Evolutionary conservation across 2,329 filamentous ascomycete genomes (phyloP), one percentile per base, ranked within the genome.

Genomic region (Teratosphaeria pseudoeucalypti): DNA sequence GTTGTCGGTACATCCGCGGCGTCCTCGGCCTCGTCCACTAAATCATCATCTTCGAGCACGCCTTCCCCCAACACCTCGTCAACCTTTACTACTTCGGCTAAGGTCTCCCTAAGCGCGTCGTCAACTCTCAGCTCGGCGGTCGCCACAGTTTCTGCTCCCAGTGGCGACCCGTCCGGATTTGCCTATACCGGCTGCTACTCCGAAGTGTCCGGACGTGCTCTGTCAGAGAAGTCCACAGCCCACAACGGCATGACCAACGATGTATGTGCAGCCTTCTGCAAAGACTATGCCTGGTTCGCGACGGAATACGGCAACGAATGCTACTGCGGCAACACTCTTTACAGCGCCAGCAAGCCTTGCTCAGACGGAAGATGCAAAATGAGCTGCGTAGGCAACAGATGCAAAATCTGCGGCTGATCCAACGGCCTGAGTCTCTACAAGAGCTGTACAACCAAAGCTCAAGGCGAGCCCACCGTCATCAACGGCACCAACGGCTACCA

Each of bases 21-120:
- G n/a, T 53, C 68, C 7, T 63, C 62, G n/a, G 54, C 68, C 7
- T 63, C 62, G 19, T 72, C 69, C 63, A 70, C 67, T 14, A 68
- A 72, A 55, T 61, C 63, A 5, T 65, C 70, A 1, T 65, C 52
- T 10, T 64, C 67, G 6, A 62, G 68, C 56, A 57, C 16, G 16
- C 16, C 43, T 19, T 16, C 37, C 37, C 26, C 6, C 43, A 49
- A 23, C 43, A 23, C n/a, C 43, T 5, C 43, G n/a, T 16, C 43
- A 19, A 9, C 43, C 19, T 19, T 49, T n/a, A 49, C 43, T 23
- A 49, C 43, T 1, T 19, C 43, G 43, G 19, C 43, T 5, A 49
- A 49, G 43, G 43, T 19, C 19, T 19, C 43, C 5, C 16, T 49
- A 10, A 7, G n/a, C 19, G 43, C 43, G 6, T 49, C 16, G 9